Base-by-base conservation (phyloP, 257 asterid genomes). In the Petunia secreta region DNA sequence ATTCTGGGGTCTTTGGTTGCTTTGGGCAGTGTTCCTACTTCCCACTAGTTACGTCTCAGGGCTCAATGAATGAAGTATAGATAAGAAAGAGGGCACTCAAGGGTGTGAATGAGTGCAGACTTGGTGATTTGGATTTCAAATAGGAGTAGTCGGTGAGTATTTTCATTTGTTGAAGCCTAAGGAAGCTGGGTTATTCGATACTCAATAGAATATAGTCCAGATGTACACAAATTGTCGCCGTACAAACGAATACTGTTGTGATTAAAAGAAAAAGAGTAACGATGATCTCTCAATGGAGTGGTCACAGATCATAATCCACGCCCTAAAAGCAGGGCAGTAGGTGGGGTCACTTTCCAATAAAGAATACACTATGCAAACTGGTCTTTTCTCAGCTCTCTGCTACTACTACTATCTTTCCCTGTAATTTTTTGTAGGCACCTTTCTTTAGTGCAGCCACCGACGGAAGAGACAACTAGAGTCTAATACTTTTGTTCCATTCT, bases 1-100 rank as follows among this genome's bases (percentile, higher is more conserved):
- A 69, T 69, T 46, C 25, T 46, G 43, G 59, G 25, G 59, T 46
- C 41, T 25, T 44, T 48, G 25, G 5, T 46, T 46, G 40, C 8
- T 46, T 69, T 69, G 43, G 58, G 77, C 59, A 69, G 59, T 69
- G 59, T 69, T 69, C 59, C 59, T 16, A 16, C 76, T 16, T 25
- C 16, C 14, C 25, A 25, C 10, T 14, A 0, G 4, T 52, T 1
- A 2, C 2, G 55, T 50, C 55, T 68, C 76, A 8, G 1, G 58
- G 76, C 76, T 68, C 58, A 69, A 69, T 9, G 76, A 44, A 44
- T 40, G 54, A 67, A 16, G 38, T 63, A 6, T 63, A 37, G 40
- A 25, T 25, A 25, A 25, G 25, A 25, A 25, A 25, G 25, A 25
- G 25, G 25, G 25, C 25, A 25, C 25, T 25, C 25, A 25, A 25